These are phyloP conservation scores for Cicer cuneatum DNA, from an alignment of 306 rosid species.

Conservation along the genomic window DNA sequence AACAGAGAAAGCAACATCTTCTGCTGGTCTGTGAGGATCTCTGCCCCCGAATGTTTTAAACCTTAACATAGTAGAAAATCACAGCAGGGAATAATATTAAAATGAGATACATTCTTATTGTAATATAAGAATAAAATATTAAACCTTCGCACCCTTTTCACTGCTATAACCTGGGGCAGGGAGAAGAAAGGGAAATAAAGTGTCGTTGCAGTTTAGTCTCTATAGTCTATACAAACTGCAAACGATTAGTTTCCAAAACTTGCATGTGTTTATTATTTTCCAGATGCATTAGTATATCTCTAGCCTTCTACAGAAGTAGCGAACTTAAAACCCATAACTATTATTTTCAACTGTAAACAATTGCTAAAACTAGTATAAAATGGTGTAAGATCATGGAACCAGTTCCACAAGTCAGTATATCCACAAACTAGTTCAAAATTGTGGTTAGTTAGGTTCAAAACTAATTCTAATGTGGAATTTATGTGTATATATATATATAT, in stretches of 20 bases:
- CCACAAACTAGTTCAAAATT: neutral
- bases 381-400: neutral
- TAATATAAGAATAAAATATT: conserved; percentile 26
- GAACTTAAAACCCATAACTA: conserved; percentile 12
- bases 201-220: conserved; percentile 5
- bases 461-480: conserved; percentile 11
- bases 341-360: conserved; percentile 11
- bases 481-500: too few relatives aligned
- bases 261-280: conserved; percentile 9
- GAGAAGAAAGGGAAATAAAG: conserved; percentile 35
- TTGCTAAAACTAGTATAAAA: conserved; percentile 25
- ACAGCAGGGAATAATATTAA: conserved; percentile 28
- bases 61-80: conserved; percentile 57
- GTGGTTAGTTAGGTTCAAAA: neutral
- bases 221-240: conserved; percentile 19
- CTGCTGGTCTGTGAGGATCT: conserved; percentile 94
- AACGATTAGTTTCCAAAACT: conserved; percentile 11
- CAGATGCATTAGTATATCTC: conserved; percentile 5
- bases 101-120: conserved; percentile 28
- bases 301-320: conserved; percentile 19
- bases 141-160: conserved; percentile 16
- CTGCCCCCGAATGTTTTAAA: conserved; percentile 91
- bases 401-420: neutral
- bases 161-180: neutral
- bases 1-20: conserved; percentile 89